These are phyloP conservation scores for Sporobolomyces pararoseus DNA, from an alignment of 768 basidiomycete species.

Conservation along the genomic window DNA sequence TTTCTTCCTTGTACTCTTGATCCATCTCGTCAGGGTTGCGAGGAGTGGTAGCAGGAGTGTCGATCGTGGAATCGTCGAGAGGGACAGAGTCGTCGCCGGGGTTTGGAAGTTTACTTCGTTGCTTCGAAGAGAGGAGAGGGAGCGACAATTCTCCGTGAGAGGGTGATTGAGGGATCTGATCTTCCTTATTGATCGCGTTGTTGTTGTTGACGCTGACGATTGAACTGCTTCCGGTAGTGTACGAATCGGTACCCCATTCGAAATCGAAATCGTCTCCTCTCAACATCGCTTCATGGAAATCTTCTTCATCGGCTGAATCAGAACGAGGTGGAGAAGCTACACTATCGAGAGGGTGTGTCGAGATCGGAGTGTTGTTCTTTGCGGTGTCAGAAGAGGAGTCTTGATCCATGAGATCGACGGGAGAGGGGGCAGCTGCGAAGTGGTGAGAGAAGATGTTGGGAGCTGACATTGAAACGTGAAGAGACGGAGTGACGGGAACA, in stretches of 20 bases:
- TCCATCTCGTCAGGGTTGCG: conserved; percentile 34
- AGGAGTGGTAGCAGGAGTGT: conserved; percentile 43
- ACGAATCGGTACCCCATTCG: conserved; percentile 43
- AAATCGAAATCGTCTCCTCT: conserved; percentile 43
- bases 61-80: conserved; percentile 12
- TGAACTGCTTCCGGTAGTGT: conserved; percentile 20
- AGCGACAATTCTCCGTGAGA: background rate
- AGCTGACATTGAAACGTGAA: conserved; percentile 29
- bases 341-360: background rate
- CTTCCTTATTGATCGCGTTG: background rate
- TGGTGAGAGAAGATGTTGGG: conserved; percentile 41
- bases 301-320: conserved; percentile 35
- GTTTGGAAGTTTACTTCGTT: background rate
- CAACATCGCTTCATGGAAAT: conserved; percentile 46
- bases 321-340: conserved; percentile 1
- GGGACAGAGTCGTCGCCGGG: background rate
- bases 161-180: background rate
- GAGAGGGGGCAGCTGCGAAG: conserved; percentile 27
- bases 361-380: background rate
- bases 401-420: conserved; percentile 36
- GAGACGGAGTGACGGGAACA: background rate
- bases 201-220: conserved; percentile 4
- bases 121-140: conserved; percentile 1
- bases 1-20: background rate
- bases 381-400: conserved; percentile 12